Base-by-base conservation (phyloP, 179 eudicot species). In the Kewa caespitosa region DNA sequence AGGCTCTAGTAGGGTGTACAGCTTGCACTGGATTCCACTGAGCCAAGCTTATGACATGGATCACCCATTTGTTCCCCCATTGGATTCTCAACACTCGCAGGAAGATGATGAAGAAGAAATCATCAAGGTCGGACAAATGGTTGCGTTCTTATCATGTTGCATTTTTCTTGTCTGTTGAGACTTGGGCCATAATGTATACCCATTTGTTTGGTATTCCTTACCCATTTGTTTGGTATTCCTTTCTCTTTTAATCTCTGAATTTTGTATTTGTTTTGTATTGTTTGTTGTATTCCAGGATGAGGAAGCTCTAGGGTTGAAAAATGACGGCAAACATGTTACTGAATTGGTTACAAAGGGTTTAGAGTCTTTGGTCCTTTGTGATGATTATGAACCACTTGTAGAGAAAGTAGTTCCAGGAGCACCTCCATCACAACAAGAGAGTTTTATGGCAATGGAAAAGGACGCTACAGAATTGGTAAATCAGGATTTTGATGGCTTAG, bases 1-100 rank as follows among this genome's bases (percentile, higher is more conserved):
- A 43, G 89, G 85, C 28, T 95, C 99, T 1, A 93, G 92, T 77
- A 87, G 99, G 81, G 73, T 89, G 71, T 95, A 95, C 84, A 86
- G 74, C 84, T 85, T 95, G 69, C 87, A 93, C 63, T 93, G 99
- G 95, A 79, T 92, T 75, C 97, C 95, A 20, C 32, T 87, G 62
- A 84, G 83, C 72, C 84, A 57, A 54, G 97, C 93, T 55, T 90
- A 90, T 78, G 88, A 90, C 61, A 57, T 82, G 42, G 83, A 86
- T 38, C 79, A 83, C 73, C 93, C 93, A 2, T 95, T 87, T 78
- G 84, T 91, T 46, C 84, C 97, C 6, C 91, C 88, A 41, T 36
- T 84, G 74, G 87, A 87, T 82, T 80, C 74, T 43, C 52, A 60
- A 1, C 66, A 42, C 46, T 72, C 76, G 23, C 73, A 69, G 12